These are phyloP conservation scores for Curvularia verruculosa DNA, from an alignment of 2,329 filamentous ascomycete genomes.

Conservation along the genomic window DNA sequence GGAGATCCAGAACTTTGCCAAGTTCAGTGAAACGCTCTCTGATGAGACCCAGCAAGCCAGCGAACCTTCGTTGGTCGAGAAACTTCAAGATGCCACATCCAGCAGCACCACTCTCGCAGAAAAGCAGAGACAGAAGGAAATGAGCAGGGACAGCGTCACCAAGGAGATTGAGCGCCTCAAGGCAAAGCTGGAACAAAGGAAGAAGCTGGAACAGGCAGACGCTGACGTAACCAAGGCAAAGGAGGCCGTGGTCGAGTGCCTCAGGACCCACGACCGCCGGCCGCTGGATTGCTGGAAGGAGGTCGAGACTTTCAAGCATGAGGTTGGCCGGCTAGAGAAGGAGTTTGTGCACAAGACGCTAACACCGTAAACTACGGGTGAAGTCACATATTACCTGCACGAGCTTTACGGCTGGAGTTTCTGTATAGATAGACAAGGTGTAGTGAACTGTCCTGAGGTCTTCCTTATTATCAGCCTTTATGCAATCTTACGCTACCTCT, in stretches of 20 bases:
- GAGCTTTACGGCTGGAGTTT: slow-evolving; percentile 5
- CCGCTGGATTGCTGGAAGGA: slow-evolving; percentile 95
- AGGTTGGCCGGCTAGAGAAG: slow-evolving; percentile 85
- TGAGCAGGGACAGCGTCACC: slow-evolving; percentile 60
- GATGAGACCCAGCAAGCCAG: slow-evolving; percentile 49
- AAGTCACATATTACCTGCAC: background rate
- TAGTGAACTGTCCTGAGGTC: slow-evolving; percentile 15
- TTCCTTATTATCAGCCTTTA: slow-evolving; percentile 1
- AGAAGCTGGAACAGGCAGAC: slow-evolving; percentile 68
- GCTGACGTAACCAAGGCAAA: slow-evolving; percentile 76
- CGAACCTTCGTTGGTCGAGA: slow-evolving; percentile 44
- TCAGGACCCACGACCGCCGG: slow-evolving; percentile 82
- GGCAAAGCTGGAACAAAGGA: slow-evolving; percentile 57
- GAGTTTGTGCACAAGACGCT: slow-evolving; percentile 82
- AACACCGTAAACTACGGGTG: slow-evolving; percentile 51
- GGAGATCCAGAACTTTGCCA: slow-evolving; percentile 71
- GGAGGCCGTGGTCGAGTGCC: slow-evolving; percentile 76
- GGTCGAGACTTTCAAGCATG: slow-evolving; percentile 86
- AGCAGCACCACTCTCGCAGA: slow-evolving; percentile 46
- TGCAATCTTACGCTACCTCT: background rate
- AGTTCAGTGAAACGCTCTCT: slow-evolving; percentile 70
- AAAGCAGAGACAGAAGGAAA: slow-evolving; percentile 53
- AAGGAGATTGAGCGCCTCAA: slow-evolving; percentile 64
- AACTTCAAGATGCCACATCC: slow-evolving; percentile 45
- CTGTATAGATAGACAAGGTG: slow-evolving; percentile 34